Percentiles rank a stretch among this genome's conserved stretches.
Evolutionary conservation across 1,139 yeast species (phyloP).

Genomic region (Zygoascus hellenicus): DNA sequence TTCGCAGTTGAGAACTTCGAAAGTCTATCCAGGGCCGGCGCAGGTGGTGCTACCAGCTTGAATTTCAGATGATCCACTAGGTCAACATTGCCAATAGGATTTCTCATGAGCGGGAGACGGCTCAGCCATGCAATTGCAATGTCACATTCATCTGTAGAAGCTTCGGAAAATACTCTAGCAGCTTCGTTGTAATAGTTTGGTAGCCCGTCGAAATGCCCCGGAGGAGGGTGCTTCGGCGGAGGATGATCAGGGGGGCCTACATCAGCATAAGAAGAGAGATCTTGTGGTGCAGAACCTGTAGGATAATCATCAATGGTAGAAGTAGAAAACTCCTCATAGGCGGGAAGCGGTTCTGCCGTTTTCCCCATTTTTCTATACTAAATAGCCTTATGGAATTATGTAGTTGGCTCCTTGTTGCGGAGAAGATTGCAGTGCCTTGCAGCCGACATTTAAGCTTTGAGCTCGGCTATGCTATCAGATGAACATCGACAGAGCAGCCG

Average conservation of each 20-base stretch:
- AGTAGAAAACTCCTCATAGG: conserved; percentile 8
- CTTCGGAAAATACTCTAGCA: conserved; percentile 19
- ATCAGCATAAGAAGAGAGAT: neutral
- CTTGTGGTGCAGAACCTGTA: neutral
- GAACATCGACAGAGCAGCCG: too few relatives aligned
- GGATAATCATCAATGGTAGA: conserved; percentile 1
- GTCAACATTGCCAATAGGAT: conserved; percentile 10
- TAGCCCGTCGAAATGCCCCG: neutral
- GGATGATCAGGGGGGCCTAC: conserved; percentile 14
- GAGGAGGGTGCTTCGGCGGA: conserved; percentile 11
- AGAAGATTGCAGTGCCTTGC: too few relatives aligned
- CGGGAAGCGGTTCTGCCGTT: conserved; percentile 6
- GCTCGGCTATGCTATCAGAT: too few relatives aligned
- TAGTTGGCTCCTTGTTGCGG: too few relatives aligned
- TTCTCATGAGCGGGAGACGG: conserved; percentile 15
- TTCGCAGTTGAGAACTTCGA: conserved; percentile 14
- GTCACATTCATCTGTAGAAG: conserved; percentile 23
- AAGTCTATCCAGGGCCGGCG: conserved; percentile 13
- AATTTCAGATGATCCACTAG: conserved; percentile 10
- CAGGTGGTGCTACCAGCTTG: conserved; percentile 21
- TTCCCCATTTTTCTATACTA: neutral
- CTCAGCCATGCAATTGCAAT: conserved; percentile 21
- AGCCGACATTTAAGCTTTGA: too few relatives aligned
- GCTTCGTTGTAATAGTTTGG: conserved; percentile 1
- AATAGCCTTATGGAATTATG: too few relatives aligned